A percentile compares a stretch with the other conserved stretches of the same genome.
phyloP scores from a whole-genome alignment of 164 flowering plant species.

The Echeveria elegans region DNA sequence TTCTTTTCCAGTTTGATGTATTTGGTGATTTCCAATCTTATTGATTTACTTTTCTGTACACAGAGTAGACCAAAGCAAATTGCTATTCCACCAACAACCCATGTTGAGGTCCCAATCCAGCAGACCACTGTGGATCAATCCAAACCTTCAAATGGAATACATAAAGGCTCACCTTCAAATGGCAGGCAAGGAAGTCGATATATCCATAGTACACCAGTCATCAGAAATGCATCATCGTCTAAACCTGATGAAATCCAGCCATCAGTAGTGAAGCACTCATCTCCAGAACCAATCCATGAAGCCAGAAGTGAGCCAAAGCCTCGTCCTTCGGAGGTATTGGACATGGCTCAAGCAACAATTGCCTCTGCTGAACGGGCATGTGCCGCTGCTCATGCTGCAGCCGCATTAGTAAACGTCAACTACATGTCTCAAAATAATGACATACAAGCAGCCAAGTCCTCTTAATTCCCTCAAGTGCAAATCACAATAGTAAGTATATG shows the following conservation, averaged over 20 bases:
- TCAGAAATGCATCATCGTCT: conserved; percentile 11
- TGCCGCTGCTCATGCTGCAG: conserved; percentile 79
- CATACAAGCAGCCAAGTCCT: too few species aligned
- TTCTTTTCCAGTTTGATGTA: background rate
- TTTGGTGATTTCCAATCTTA: too few species aligned
- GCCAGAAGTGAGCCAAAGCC: conserved; percentile 24
- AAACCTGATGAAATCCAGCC: conserved; percentile 19
- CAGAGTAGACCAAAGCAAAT: conserved; percentile 65
- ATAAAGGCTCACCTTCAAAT: conserved; percentile 17
- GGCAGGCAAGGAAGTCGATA: conserved; percentile 18
- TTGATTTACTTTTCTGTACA: conserved; percentile 5
- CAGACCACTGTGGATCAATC: conserved; percentile 11
- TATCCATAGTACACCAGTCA: conserved; percentile 16
- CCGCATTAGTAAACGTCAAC: conserved; percentile 47
- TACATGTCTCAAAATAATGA: conserved; percentile 14
- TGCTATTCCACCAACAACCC: conserved; percentile 19
- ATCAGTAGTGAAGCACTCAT: conserved; percentile 11
- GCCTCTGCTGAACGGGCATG: conserved; percentile 83
- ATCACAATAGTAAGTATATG: too few species aligned
- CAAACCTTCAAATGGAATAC: conserved; percentile 19
- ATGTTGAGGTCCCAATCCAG: conserved; percentile 15
- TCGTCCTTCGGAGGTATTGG: conserved; percentile 46
- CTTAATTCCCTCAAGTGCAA: too few species aligned
- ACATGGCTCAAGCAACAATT: conserved; percentile 77
- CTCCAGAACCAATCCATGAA: conserved; percentile 14